Evolutionary conservation across 371 early-diverging fungal species (phyloP), one percentile per base, ranked within the genome.

Genomic region (Dinochytrium kinnereticum): DNA sequence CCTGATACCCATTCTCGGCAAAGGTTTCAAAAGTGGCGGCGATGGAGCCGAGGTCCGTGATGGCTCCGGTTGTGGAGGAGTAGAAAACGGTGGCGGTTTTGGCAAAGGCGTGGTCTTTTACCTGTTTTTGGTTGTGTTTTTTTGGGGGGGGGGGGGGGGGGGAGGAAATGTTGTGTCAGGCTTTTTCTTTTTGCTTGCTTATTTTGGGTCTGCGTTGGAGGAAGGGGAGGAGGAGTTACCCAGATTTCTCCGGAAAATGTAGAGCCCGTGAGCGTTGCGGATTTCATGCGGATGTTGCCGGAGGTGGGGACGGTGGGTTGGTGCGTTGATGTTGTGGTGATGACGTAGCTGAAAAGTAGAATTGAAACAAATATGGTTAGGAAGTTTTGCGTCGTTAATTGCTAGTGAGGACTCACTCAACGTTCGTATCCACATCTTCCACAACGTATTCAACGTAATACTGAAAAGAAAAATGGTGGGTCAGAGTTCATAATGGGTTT

Each of bases 81-180:
- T 53, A 53, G 55, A 53, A 24, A 24, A 53, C 5, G 26, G n/a
- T 53, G 55, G 26, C 55, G 55, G 55, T 15, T 53, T 53, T 53
- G 55, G 26, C 24, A 24, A 53, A 53, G 13, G 55, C 26, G 55
- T n/a, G n/a, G 55, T 53, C 55, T 26, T 53, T 53, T 5, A 53
- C 55, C 55, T 53, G 55, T 5, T 44, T 7, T 13, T 21, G 26
- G 26, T n/a, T 24, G n/a, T n/a, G n/a, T n/a, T n/a, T n/a, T n/a
- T n/a, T n/a, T n/a, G n/a, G n/a, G n/a, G n/a, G n/a, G n/a, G n/a
- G n/a, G n/a, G n/a, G n/a, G n/a, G n/a, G n/a, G n/a, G n/a, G n/a
- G 49, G 21, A 44, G 10, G 49, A n/a, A n/a, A 44, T 21, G 49
- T 44, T 44, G 21, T 10, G 21, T 44, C 49, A 21, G 21, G 49